A percentile compares a stretch with the other conserved stretches of the same genome.
Evolutionary conservation across 441 rosid genomes (phyloP).

Genomic region (Flueggea neowawraea): DNA sequence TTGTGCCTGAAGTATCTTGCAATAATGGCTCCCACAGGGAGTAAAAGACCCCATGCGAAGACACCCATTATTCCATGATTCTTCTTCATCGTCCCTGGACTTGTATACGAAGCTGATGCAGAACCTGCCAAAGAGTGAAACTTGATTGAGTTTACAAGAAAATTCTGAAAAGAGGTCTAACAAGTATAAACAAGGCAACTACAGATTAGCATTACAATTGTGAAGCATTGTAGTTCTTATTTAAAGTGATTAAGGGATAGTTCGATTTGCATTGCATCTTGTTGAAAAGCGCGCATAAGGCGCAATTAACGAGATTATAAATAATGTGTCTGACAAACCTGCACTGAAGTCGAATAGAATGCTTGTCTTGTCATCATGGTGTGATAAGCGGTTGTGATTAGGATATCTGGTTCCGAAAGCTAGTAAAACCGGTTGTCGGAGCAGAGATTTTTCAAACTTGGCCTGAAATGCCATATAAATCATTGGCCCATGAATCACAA

Average conservation of each 20-base stretch:
- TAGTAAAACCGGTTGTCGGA: slow-evolving; percentile 59
- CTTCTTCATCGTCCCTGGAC: slow-evolving; percentile 41
- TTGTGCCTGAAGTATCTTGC: slow-evolving; percentile 82
- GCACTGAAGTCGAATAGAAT: slow-evolving; percentile 66
- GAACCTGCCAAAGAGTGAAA: slow-evolving; percentile 31
- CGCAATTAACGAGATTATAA: neutral
- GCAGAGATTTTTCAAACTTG: slow-evolving; percentile 41
- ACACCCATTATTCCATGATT: slow-evolving; percentile 75
- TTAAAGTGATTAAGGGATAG: too few relatives aligned
- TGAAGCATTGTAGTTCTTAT: too few relatives aligned
- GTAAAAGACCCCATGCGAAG: slow-evolving; percentile 76
- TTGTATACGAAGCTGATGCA: slow-evolving; percentile 24
- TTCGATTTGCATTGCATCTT: neutral
- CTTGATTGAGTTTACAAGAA: neutral
- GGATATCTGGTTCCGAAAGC: slow-evolving; percentile 72
- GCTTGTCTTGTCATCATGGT: slow-evolving; percentile 72
- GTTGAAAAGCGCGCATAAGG: neutral
- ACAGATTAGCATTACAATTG: too few relatives aligned
- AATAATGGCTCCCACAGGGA: slow-evolving; percentile 73
- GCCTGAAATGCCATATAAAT: slow-evolving; percentile 81
- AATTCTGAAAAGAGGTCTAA: too few relatives aligned
- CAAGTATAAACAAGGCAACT: too few relatives aligned
- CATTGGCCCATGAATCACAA: slow-evolving; percentile 71
- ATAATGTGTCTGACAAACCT: slow-evolving; percentile 31
- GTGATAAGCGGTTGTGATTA: slow-evolving; percentile 39